Evolutionary conservation across 768 basidiomycete species (phyloP), one percentile per base, ranked within the genome.

Genomic region (Solioccasus polychromus): DNA sequence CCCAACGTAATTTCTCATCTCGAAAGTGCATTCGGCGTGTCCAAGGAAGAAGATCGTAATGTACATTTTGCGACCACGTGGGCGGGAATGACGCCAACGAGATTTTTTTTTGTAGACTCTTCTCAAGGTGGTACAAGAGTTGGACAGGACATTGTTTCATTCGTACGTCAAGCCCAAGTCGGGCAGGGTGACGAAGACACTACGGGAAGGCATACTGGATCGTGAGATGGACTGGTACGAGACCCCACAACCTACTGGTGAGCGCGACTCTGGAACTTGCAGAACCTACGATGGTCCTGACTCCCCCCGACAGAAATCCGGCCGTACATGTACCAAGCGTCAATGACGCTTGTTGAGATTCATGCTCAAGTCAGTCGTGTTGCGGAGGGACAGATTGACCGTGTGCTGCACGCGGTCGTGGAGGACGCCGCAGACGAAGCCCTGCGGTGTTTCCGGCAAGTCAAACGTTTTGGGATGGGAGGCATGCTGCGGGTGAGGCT

Each of bases 401-500:
- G 94, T n/a, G 83, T 83, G 22, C 71, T 98, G 35, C 81, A 82
- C 47, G 74, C 83, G 15, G 76, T 97, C 14, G 85, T 94, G 12
- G 85, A 91, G 49, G 85, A 88, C 47, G 71, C 95, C 15, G 87
- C 92, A 12, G 76, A 80, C 8, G 91, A 93, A 57, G 87, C 93
- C 0, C 72, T 97, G 44, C 76, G 74, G 12, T 89, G 85, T 66
- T 94, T 99, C 78, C 79, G 79, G 55, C 85, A 93, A 66, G 83
- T 98, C 32, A 86, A 85, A 58, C 78, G 85, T 39, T 97, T 96
- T 60, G 93, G 94, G 15, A 96, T 97, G 85, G 96, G 96, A 24
- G 96, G 96, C 8, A 98, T 98, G 96, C 76, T 99, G 35, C 82
- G 91, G 38, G 94, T 96, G 63, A 48, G 86, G n/a, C n/a, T n/a